A percentile compares a stretch with the other conserved stretches of the same genome.
Evolutionary conservation across 2,329 filamentous ascomycete genomes (phyloP).

Genomic region (Talaromyces sp.): DNA sequence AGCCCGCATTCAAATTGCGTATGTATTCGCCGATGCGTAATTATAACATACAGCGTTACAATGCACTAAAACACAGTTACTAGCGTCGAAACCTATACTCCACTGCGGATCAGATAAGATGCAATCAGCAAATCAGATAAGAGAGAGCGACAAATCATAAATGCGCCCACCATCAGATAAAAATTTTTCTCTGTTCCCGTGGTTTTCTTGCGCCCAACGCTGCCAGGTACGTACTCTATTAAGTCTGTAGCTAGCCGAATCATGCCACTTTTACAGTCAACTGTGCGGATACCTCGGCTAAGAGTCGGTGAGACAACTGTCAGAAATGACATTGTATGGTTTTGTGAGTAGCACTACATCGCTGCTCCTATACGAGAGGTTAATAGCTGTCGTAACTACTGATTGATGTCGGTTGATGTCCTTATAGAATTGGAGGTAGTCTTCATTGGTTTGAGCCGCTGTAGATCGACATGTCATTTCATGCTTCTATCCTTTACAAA

Average conservation of each 20-base stretch:
- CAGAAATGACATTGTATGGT: not conserved
- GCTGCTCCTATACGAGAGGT: too few relatives aligned
- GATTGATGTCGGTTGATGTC: too few relatives aligned
- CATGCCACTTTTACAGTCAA: not conserved
- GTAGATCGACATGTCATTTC: not conserved
- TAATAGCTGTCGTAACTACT: too few relatives aligned
- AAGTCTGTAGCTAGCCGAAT: not conserved
- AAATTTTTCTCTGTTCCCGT: not conserved
- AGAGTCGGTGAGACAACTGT: not conserved
- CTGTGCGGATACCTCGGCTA: not conserved
- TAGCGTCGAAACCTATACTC: not conserved
- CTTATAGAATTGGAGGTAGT: not conserved
- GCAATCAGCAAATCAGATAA: not conserved
- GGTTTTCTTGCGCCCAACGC: not conserved
- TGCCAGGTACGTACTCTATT: not conserved
- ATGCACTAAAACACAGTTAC: not conserved
- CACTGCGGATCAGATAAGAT: conserved; percentile 20
- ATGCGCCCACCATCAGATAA: conserved; percentile 17
- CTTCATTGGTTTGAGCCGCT: not conserved
- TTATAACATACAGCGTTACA: not conserved
- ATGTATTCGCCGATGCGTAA: not conserved
- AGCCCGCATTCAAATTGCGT: not conserved
- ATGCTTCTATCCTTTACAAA: not conserved
- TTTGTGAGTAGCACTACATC: too few relatives aligned
- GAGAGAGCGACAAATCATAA: conserved; percentile 4